A percentile compares a stretch with the other conserved stretches of the same genome.
Evolutionary conservation across 169 alveolate species (phyloP).

Genomic region (Cyclospora cayetanensis): DNA sequence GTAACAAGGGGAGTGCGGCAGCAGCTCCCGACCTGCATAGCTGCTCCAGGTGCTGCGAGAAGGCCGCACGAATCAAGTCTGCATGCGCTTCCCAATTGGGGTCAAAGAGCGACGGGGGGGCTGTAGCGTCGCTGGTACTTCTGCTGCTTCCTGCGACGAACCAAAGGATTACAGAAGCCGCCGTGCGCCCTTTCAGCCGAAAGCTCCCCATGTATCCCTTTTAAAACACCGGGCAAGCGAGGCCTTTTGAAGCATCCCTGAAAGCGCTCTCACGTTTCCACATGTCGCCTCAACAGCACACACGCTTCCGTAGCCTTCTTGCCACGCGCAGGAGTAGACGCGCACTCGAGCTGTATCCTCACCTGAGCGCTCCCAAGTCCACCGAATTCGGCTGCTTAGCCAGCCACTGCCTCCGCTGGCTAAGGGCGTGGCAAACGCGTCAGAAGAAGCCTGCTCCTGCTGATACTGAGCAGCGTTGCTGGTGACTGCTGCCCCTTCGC

Average conservation of each 20-base stretch:
- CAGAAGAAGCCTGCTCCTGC: background rate
- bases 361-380: constrained; percentile 51
- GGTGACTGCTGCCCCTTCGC: background rate
- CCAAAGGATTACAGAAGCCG: too few species aligned
- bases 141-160: too few species aligned
- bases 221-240: too few species aligned
- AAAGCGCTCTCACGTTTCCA: too few species aligned
- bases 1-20: background rate
- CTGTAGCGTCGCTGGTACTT: constrained; percentile 59
- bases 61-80: constrained; percentile 59
- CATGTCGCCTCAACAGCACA: constrained; percentile 34
- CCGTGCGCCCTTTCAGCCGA: too few species aligned
- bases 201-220: too few species aligned
- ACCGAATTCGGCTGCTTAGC: constrained; percentile 28
- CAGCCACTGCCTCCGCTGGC: constrained; percentile 22
- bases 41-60: constrained; percentile 55
- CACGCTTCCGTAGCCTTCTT: background rate
- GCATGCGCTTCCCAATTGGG: constrained; percentile 66
- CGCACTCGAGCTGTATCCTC: background rate
- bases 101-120: constrained; percentile 12
- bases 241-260: too few species aligned
- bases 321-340: constrained; percentile 4
- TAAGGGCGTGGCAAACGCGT: background rate
- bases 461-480: too few species aligned
- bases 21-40: constrained; percentile 53